Conservation (phyloP, 1,284 basidiomycete species). For the Apiotrichum domesticum region DNA sequence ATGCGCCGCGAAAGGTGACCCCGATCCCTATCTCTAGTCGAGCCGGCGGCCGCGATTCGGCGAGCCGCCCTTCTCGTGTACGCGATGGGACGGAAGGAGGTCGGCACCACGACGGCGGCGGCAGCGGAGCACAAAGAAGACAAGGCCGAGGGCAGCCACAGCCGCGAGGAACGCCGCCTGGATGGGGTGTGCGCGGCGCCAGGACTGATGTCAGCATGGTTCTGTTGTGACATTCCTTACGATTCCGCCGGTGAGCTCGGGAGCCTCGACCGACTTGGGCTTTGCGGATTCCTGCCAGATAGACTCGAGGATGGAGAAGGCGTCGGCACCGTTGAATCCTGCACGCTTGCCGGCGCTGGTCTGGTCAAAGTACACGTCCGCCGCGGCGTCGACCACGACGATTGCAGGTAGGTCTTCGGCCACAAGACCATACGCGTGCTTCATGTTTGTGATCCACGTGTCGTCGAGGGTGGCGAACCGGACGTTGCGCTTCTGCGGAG, state of each 20-base stretch:
- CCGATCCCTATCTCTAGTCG: too few species aligned
- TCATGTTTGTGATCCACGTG: not conserved
- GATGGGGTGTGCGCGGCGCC: conserved; percentile 39
- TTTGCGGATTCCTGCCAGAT: conserved; percentile 49
- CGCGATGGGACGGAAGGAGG: too few species aligned
- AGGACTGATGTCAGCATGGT: conserved; percentile 16
- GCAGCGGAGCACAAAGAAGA: conserved; percentile 31
- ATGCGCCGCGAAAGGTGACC: too few species aligned
- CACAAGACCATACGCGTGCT: conserved; percentile 30
- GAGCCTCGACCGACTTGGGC: not conserved
- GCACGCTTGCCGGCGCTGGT: conserved; percentile 65
- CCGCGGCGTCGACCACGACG: conserved; percentile 67
- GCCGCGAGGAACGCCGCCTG: conserved; percentile 33
- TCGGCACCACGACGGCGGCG: conserved; percentile 19
- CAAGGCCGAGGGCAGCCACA: conserved; percentile 24
- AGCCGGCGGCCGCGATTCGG: too few species aligned
- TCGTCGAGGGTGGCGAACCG: conserved; percentile 82
- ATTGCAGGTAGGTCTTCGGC: conserved; percentile 54
- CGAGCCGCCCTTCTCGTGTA: too few species aligned
- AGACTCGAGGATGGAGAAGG: conserved; percentile 67
- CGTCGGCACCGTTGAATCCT: conserved; percentile 53
- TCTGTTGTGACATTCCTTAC: conserved; percentile 11
- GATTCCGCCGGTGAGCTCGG: conserved; percentile 14
- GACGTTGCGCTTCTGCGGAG: conserved; percentile 54
- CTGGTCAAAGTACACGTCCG: conserved; percentile 49